These are phyloP conservation scores for Rubroboletus satanas DNA, from an alignment of 768 basidiomycete genomes.

Conservation along the genomic window DNA sequence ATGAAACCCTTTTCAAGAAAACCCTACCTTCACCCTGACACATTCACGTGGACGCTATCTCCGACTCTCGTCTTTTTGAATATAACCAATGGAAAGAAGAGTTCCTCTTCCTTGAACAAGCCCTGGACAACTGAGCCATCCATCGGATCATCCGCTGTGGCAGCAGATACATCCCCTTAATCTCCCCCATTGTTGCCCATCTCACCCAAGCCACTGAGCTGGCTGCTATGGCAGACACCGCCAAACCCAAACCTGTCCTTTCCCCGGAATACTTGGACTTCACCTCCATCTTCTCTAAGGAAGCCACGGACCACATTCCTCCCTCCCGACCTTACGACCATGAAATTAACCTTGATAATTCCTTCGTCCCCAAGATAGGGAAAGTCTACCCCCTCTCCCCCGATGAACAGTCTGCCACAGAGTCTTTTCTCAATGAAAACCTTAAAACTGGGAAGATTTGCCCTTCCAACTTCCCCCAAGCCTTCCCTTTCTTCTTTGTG, in stretches of 20 bases:
- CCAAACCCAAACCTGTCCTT: too few species aligned
- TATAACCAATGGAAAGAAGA: too few species aligned
- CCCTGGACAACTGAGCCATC: too few species aligned
- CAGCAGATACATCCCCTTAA: accelerated
- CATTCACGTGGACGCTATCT: too few species aligned
- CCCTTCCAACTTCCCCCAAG: neutral
- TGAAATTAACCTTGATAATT: neutral
- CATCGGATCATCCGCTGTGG: too few species aligned
- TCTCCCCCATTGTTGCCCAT: too few species aligned
- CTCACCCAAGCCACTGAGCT: too few species aligned
- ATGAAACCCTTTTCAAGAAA: too few species aligned
- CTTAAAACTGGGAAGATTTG: neutral
- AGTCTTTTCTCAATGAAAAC: neutral
- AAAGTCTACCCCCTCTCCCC: neutral
- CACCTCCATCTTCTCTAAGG: neutral
- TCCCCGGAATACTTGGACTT: too few species aligned
- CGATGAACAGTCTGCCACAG: neutral
- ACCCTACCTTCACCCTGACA: too few species aligned
- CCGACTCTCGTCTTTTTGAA: too few species aligned
- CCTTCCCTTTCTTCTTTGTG: neutral
- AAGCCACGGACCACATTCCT: neutral
- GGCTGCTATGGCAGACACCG: accelerated
- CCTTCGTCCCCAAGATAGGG: neutral
- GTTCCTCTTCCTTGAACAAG: too few species aligned
- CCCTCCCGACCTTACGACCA: neutral